Percentiles rank a stretch among this genome's conserved stretches.
phyloP scores from a whole-genome alignment of 1,139 yeast species.

The Zygotorulaspora mrakii region DNA sequence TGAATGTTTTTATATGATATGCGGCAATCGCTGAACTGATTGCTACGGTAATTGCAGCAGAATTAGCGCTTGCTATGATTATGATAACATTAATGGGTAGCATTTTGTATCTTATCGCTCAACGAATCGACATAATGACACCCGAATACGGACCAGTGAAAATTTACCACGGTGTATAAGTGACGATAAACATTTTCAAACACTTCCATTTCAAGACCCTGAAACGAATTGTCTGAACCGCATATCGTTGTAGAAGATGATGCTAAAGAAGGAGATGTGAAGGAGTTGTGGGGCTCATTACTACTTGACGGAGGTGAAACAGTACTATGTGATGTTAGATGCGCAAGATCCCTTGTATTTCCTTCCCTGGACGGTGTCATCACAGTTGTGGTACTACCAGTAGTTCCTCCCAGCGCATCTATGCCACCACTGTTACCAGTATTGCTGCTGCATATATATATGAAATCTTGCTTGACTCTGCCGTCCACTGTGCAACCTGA shows the following conservation, averaged over 20 bases:
- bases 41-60: no score
- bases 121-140: slow-evolving; percentile 33
- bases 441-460: slow-evolving; percentile 28
- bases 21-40: no score
- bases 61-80: no score
- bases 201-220: slow-evolving; percentile 34
- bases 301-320: background rate
- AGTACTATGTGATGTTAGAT: slow-evolving; percentile 5
- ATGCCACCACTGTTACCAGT: slow-evolving; percentile 8
- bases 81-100: no score
- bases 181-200: slow-evolving; percentile 36
- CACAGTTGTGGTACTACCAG: slow-evolving; percentile 5
- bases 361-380: slow-evolving; percentile 14
- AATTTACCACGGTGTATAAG: slow-evolving; percentile 34
- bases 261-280: slow-evolving; percentile 5
- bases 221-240: slow-evolving; percentile 15
- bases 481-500: slow-evolving; percentile 36
- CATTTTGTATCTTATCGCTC: slow-evolving; percentile 27
- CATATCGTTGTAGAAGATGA: slow-evolving; percentile 7
- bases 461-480: slow-evolving; percentile 36
- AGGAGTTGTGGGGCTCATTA: slow-evolving; percentile 3
- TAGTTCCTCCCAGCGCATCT: slow-evolving; percentile 4
- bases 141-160: slow-evolving; percentile 40
- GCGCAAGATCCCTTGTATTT: slow-evolving; percentile 3
- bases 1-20: no score